Evolutionary conservation across 345 rosid genomes (phyloP), one percentile per base, ranked within the genome.

Genomic region (Brassica carinata): DNA sequence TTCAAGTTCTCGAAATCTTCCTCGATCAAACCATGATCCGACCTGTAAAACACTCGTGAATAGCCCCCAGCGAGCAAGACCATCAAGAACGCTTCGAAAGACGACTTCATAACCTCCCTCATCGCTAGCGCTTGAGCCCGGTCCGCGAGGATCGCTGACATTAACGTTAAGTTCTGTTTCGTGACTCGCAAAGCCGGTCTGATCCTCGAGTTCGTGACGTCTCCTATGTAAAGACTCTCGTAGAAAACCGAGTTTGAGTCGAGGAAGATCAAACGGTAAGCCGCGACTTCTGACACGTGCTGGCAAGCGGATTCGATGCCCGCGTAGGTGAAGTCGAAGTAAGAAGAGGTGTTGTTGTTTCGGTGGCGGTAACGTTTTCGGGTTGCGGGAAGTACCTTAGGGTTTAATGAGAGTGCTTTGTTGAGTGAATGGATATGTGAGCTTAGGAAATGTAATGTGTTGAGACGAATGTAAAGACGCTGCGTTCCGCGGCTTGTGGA

Each of bases 401-500:
- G 94, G 40, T 90, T 88, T 51, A 91, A 79, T 53, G 94, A 83
- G 62, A 95, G 90, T 75, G 89, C 77, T 83, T 93, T 95, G 76
- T 93, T 92, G 19, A 95, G 88, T 43, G 94, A 85, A 79, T 93
- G 92, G 75, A 93, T 87, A 71, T 91, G 91, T 23, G 94, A 83
- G 62, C 85, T 87, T 64, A 93, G 83, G 74, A 88, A 95, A 65
- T 93, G 96, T 43, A 95, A 70, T 15, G 98, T 91, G 82, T 93
- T 95, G 67, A 95, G 93, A 66, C 94, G 93, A 64, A 95, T 88
- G 63, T 93, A 93, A 7, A 91, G 89, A 45, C 98, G 94, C 58
- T 93, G 98, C 1, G 99, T 95, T 13, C 99, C 94, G 0, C 98
- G 97, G 82, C 98, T 91, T 0, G 97, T 93, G 9, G 97, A 90